Base-by-base conservation (phyloP, 352 stramenopile species). In the Globisporangium iwayamae region DNA sequence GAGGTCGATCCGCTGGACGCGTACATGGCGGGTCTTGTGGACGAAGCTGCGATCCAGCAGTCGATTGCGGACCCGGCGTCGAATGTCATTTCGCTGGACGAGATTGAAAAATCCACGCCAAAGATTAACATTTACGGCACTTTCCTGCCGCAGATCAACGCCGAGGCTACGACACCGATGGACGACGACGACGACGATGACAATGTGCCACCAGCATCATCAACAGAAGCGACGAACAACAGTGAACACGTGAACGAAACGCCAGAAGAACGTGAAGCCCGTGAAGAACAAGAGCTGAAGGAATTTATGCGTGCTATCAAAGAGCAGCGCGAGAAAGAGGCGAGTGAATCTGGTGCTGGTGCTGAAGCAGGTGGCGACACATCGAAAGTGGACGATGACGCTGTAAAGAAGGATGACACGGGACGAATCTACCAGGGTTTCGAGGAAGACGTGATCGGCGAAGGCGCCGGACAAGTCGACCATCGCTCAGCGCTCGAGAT, bases 401-500 rank as follows among this genome's bases (percentile, higher is more conserved):
- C 66, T 43, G 16, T 57, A 9, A 88, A 83, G 56, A 89, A 95
- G 55, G 62, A 71, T 13, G 78, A 87, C 18, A 96, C 85, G 13
- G 85, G 87, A 34, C 70, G 83, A 4, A 92, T 96, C 32, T 95
- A 93, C 54, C 81, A 93, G 76, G 82, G 89, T 13, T 81, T 90
- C 41, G 83, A 93, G 75, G 82, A 95, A 87, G 84, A 96, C 70
- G 72, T 82, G 55, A 88, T 95, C 45, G 76, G 81, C 48, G 90
- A 96, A 83, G 81, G 93, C 56, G 84, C 79, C 1, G 78, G 78
- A 22, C 65, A 91, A 32, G 73, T 91, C 6, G 87, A 94, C 13
- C 78, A 92, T 5, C 75, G 87, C 9, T 96, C 90, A 4, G 91
- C 91, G 25, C 70, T 97, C 10, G 91, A 97, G 56, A 94, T 97